These are phyloP conservation scores for Trichoderma brevicompactum DNA, from an alignment of 2,329 filamentous ascomycete genomes.

Conservation along the genomic window DNA sequence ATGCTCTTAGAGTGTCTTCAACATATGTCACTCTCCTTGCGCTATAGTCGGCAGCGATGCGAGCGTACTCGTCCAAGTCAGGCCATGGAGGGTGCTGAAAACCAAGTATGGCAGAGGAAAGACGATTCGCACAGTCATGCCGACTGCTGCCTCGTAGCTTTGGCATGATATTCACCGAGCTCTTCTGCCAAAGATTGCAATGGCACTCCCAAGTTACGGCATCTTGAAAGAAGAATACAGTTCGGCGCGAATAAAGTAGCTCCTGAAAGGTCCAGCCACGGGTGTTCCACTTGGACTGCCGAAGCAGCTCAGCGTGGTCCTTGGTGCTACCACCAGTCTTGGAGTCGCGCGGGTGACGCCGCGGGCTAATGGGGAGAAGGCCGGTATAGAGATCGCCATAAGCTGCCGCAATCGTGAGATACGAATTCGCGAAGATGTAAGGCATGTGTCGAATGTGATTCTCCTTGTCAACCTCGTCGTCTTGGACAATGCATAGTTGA, in stretches of 20 bases:
- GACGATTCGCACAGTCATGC: conserved; percentile 41
- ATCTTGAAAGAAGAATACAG: conserved; percentile 51
- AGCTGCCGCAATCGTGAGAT: conserved; percentile 51
- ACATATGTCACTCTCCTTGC: conserved; percentile 45
- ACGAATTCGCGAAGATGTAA: conserved; percentile 50
- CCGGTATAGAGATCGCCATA: conserved; percentile 47
- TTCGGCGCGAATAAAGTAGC: conserved; percentile 48
- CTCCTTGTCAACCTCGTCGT: conserved; percentile 46
- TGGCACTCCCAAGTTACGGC: conserved; percentile 52
- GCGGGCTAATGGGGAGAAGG: conserved; percentile 44
- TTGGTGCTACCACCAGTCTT: conserved; percentile 32
- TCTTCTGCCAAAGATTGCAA: conserved; percentile 49
- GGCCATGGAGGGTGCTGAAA: conserved; percentile 51
- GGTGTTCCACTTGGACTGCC: conserved; percentile 46
- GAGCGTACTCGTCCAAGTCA: conserved; percentile 51
- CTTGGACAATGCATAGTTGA: conserved; percentile 51
- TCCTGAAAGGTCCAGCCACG: conserved; percentile 53
- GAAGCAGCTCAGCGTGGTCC: conserved; percentile 47
- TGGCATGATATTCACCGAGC: conserved; percentile 40
- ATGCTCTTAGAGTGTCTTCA: conserved; percentile 50
- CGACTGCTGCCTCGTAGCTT: conserved; percentile 40
- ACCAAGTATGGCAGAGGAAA: conserved; percentile 42
- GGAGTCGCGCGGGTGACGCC: conserved; percentile 36
- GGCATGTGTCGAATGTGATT: conserved; percentile 52
- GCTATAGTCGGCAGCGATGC: conserved; percentile 51